These are phyloP conservation scores for Colletotrichum paranaense DNA, from an alignment of 2,329 filamentous ascomycete species.

Conservation along the genomic window DNA sequence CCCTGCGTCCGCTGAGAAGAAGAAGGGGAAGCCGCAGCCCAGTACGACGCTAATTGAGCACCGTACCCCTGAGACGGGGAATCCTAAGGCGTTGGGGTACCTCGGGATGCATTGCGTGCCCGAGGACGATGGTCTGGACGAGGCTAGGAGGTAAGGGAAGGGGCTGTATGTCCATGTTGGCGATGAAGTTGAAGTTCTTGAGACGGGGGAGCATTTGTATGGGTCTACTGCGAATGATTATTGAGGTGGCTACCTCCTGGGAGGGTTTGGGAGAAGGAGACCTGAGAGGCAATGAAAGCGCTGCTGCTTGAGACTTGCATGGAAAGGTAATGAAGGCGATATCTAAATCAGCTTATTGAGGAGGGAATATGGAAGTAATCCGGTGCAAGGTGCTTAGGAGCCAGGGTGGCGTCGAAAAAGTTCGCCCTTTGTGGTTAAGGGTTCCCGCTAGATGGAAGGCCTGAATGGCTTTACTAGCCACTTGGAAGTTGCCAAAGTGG, in stretches of 20 bases:
- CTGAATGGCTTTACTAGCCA: too few species aligned
- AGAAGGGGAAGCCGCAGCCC: slow-evolving; percentile 41
- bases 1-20: slow-evolving; percentile 7
- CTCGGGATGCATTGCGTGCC: slow-evolving; percentile 46
- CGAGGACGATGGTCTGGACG: slow-evolving; percentile 35
- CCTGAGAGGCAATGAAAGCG: too few species aligned
- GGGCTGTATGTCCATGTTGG: slow-evolving; percentile 39
- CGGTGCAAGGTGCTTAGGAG: too few species aligned
- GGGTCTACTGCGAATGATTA: slow-evolving; percentile 43
- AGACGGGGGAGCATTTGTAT: slow-evolving; percentile 41
- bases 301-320: too few species aligned
- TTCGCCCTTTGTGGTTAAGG: too few species aligned
- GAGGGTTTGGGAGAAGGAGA: not conserved
- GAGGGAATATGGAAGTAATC: too few species aligned
- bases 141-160: slow-evolving; percentile 11
- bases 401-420: too few species aligned
- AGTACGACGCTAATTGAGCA: slow-evolving; percentile 40
- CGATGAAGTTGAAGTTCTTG: slow-evolving; percentile 43
- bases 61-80: slow-evolving; percentile 41
- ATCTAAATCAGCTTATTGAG: too few species aligned
- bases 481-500: too few species aligned
- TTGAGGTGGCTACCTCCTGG: slow-evolving; percentile 7
- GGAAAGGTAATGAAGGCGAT: too few species aligned
- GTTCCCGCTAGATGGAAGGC: too few species aligned
- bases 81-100: slow-evolving; percentile 42